These are phyloP conservation scores for Inonotus obliquus DNA, from an alignment of 1,284 basidiomycete species.

Conservation along the genomic window DNA sequence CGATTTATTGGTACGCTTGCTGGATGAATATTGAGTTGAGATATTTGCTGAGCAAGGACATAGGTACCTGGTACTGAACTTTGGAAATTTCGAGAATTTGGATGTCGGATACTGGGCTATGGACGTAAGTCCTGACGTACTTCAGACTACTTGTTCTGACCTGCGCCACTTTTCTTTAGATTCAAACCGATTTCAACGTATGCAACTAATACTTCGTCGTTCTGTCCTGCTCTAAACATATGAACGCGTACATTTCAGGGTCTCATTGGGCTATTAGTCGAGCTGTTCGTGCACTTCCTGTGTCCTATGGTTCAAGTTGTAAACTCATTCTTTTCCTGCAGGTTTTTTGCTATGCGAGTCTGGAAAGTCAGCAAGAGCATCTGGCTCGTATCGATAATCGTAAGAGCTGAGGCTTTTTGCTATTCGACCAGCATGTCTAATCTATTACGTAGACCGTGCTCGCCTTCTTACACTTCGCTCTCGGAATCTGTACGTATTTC, in stretches of 20 bases:
- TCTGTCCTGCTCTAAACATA: background rate
- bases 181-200: constrained; percentile 31
- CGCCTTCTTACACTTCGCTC: constrained; percentile 24
- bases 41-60: background rate
- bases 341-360: constrained; percentile 31
- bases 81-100: constrained; percentile 23
- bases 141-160: background rate
- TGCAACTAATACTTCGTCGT: background rate
- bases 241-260: constrained; percentile 11
- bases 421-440: background rate
- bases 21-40: background rate
- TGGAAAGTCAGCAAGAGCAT: constrained; percentile 29
- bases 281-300: constrained; percentile 21
- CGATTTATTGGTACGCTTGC: constrained; percentile 26
- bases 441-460: constrained; percentile 21
- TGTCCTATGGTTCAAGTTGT: constrained; percentile 8
- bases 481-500: constrained; percentile 22
- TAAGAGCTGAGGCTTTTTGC: constrained; percentile 8
- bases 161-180: too few relatives aligned
- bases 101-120: constrained; percentile 28
- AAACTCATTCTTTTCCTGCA: constrained; percentile 11
- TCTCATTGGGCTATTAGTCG: constrained; percentile 28
- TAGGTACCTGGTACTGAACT: constrained; percentile 30
- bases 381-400: constrained; percentile 27
- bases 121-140: constrained; percentile 23